phyloP scores from a whole-genome alignment of 768 basidiomycete genomes.

The Mycena galopus region DNA sequence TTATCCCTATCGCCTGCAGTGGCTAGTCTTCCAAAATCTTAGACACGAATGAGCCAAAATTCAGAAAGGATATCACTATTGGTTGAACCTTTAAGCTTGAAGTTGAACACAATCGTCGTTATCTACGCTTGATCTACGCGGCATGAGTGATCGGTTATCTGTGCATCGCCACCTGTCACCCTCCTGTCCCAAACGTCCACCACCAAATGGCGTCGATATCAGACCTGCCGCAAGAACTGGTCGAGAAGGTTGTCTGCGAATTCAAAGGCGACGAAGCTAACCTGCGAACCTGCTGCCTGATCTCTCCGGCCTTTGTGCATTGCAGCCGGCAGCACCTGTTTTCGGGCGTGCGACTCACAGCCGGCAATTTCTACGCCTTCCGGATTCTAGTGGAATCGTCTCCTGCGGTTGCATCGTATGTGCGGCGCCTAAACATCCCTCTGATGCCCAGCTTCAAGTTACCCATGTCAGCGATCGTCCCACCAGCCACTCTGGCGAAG shows the following conservation, averaged over 20 bases:
- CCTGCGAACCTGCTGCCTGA: slow-evolving; percentile 24
- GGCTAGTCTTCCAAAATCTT: too few relatives aligned
- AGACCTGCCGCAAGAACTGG: slow-evolving; percentile 31
- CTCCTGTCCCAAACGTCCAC: too few relatives aligned
- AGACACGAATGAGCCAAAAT: too few relatives aligned
- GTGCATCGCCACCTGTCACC: too few relatives aligned
- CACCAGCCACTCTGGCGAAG: slow-evolving; percentile 4
- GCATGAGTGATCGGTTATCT: too few relatives aligned
- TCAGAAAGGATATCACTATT: too few relatives aligned
- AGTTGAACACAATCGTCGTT: too few relatives aligned
- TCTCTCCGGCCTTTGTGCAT: slow-evolving; percentile 13
- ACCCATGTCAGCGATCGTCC: slow-evolving; percentile 10
- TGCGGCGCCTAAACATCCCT: slow-evolving; percentile 24
- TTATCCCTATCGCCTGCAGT: too few relatives aligned
- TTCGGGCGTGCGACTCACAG: slow-evolving; percentile 22
- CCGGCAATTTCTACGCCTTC: slow-evolving; percentile 26
- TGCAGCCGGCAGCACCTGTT: slow-evolving; percentile 24
- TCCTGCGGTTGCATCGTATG: slow-evolving; percentile 12
- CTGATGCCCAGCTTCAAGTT: background rate
- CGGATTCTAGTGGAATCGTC: slow-evolving; percentile 17
- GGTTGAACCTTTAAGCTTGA: too few relatives aligned
- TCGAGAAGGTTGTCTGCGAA: slow-evolving; percentile 26
- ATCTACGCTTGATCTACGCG: too few relatives aligned
- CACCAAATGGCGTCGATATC: background rate
- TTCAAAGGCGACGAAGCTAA: background rate